Conservation (phyloP, 2,329 filamentous ascomycete genomes). For the Epicoccum nigrum region DNA sequence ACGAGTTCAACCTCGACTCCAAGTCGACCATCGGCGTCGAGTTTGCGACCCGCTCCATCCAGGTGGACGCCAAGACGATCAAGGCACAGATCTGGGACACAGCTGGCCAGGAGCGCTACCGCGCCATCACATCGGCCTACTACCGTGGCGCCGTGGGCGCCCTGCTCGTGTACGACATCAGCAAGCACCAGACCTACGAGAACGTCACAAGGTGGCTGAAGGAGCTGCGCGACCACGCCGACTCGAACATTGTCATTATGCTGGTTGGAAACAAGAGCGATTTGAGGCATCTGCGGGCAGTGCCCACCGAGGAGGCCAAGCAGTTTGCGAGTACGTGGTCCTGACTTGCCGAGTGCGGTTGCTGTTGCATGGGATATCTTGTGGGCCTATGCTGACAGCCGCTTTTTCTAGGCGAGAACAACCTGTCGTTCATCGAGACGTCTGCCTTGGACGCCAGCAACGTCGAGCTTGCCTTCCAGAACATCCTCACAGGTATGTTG, state of each 20-base stretch:
- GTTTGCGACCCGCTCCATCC: conserved; percentile 97
- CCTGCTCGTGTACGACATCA: conserved; percentile 98
- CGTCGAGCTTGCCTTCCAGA: conserved; percentile 98
- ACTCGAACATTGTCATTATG: conserved; percentile 99
- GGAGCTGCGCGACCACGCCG: conserved; percentile 95
- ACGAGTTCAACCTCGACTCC: conserved; percentile 99
- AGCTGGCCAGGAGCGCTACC: conserved; percentile 97
- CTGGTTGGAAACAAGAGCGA: conserved; percentile 99
- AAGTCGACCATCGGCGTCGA: conserved; percentile 99
- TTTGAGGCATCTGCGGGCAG: conserved; percentile 96
- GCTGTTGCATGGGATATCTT: neutral
- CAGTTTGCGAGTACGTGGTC: conserved; percentile 82
- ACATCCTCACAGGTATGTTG: conserved; percentile 94
- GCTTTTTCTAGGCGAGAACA: conserved; percentile 79
- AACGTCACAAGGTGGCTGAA: conserved; percentile 99
- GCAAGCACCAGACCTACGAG: conserved; percentile 99
- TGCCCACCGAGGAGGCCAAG: conserved; percentile 97
- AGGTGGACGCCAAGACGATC: conserved; percentile 99
- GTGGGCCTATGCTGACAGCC: conserved; percentile 16
- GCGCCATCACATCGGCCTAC: conserved; percentile 98
- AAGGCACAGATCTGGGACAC: conserved; percentile 99
- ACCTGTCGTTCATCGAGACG: conserved; percentile 98
- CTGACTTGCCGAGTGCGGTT: conserved; percentile 28
- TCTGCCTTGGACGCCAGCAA: conserved; percentile 98
- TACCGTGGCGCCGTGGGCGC: conserved; percentile 97